Base-by-base conservation (phyloP, 2,329 filamentous ascomycete species). In the Graphilbum ipis-grandicollis region DNA sequence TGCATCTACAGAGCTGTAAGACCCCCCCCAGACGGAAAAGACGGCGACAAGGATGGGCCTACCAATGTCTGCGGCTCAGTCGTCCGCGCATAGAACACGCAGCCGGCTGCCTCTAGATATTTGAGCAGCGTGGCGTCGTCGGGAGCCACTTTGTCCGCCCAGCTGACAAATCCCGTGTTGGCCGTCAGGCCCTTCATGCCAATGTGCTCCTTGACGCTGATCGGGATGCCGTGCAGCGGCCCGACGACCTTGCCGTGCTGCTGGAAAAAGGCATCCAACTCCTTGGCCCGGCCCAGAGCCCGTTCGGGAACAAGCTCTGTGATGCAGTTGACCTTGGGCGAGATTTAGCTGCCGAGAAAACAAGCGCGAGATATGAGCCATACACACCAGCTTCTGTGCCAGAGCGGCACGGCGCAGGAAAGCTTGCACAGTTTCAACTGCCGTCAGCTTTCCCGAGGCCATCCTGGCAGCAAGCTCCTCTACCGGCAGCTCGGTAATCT, bases 171-270 rank as follows among this genome's bases (percentile, higher is more conserved):
- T 5, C 26, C 14, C 5, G 26, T n/a, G 12, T 28, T 12, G 26
- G 9, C 14, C 10, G 26, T 28, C 10, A 12, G 14, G 6, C 26
- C 26, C 10, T 12, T n/a, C 26, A 28, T 28, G 26, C 26, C 26
- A 13, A 13, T 5, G 12, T 28, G 26, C 26, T 28, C 29, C 29
- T 31, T 31, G n/a, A 31, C n/a, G 29, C n/a, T 17, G 29, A 31
- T 18, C 4, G 29, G 29, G 5, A 31, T 7, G 5, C 29, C 29
- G 41, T 58, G 56, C 3, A 59, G 46, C 8, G 56, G 53, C 0
- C 56, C 56, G 8, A 56, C 34, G 2, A 54, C 47, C 34, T 49
- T 51, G 34, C 47, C 47, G 33, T 55, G 45, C n/a, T 44, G 41
- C 22, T 40, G 35, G 14, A 55, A 47, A 36, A 53, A 51, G 18